Base-by-base conservation (phyloP, 2,329 filamentous ascomycete species). In the Trichoderma aggressivum region DNA sequence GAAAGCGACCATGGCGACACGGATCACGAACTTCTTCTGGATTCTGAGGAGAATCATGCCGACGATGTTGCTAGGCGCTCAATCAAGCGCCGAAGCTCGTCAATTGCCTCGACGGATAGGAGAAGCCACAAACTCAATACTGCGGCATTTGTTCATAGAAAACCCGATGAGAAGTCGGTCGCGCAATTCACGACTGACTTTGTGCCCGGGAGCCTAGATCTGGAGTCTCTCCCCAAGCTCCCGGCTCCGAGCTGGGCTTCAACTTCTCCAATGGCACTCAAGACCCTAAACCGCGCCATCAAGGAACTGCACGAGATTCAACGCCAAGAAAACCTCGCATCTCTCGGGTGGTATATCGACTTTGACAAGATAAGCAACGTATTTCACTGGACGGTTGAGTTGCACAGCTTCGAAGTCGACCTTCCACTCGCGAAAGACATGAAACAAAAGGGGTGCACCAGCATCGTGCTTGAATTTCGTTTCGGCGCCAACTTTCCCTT, bases 301-400 rank as follows among this genome's bases (percentile, higher is more conserved):
- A 85, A 84, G 68, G 84, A 85, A 10, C 82, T 94, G 0, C 81
- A 92, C 39, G 87, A 88, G 71, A 80, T 90, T 1, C 94, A 97
- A 78, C 79, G 86, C 1, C 82, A 79, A 8, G 88, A 86, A 1
- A 86, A 89, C 0, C 78, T 88, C 1, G 86, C 90, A 72, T 87
- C 91, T 72, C 86, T 97, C 0, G 94, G 94, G 18, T 97, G 94
- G 94, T 94, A 93, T 77, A 90, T 97, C 70, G 88, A 97, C 76
- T 85, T 86, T 61, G 81, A 84, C 7, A 86, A 88, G 63, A 83
- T 94, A 47, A 86, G 83, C 26, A 97, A 94, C 76, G 85, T 94
- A 73, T 97, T 96, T 77, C 94, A 97, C 77, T 97, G 94, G 94
- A 94, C 97, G 71, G 90, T 97, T 7, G 92, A 97, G 79, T 83